Base-by-base conservation (phyloP, 1,139 yeast species). In the Geotrichum reessii region DNA sequence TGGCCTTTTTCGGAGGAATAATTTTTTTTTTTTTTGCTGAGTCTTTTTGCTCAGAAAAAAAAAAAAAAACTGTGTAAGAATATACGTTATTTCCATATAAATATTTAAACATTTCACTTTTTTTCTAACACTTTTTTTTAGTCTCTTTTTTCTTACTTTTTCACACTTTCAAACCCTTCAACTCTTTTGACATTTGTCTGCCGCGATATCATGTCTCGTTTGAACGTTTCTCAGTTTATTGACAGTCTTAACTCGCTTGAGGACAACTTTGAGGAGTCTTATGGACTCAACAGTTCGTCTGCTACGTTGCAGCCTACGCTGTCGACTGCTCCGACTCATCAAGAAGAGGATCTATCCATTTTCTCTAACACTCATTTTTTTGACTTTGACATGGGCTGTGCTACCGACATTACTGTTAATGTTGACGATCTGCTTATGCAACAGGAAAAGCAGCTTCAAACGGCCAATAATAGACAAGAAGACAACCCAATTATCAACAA, bases 341-440 rank as follows among this genome's bases (percentile, higher is more conserved):
- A 25, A 11, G 74, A 72, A 52, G 77, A 73, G 56, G 78, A 75
- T 60, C 69, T 76, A 56, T 67, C 73, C 49, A 68, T 75, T 56
- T 75, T 76, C 65, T 64, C 77, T 55, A 74, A 75, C 65, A 76
- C 78, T 47, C 73, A 74, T 56, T 75, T 75, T 64, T 75, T 75
- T 62, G 78, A 75, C 65, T 71, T 76, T 58, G 78, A 75, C 57
- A 70, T 75, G 65, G 78, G 78, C 50, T 66, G 75, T 53, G 66
- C 76, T 51, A 73, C 77, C 46, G 76, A 75, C 60, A 71, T 74
- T 58, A 73, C 75, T 12, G 74, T 73, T 5, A 67, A 74, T 5
- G 75, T 72, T 27, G 77, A 73, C 61, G 77, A 74, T 62, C 64
- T 74, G 61, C 63, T 71, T 55, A 71, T 72, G 72, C 74, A 71